These are phyloP conservation scores for Silene conica DNA, from an alignment of 148 eudicot genomes.

Conservation along the genomic window DNA sequence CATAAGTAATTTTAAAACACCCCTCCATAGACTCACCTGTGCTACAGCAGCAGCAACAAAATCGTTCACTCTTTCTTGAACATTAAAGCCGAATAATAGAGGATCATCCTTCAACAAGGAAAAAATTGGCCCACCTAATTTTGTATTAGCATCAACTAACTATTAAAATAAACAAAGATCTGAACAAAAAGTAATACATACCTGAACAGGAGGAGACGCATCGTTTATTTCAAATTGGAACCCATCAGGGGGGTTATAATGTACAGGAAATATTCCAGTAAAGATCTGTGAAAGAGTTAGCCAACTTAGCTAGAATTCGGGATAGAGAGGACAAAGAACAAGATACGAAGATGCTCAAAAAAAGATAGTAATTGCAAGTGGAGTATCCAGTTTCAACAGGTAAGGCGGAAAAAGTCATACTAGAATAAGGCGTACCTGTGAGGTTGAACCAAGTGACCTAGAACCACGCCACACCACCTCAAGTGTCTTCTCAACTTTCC, in stretches of 20 bases:
- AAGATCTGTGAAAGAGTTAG: slow-evolving; percentile 47
- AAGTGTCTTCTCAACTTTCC: slow-evolving; percentile 59
- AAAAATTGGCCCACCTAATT: neutral
- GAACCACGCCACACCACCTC: slow-evolving; percentile 77
- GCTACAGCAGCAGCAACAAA: slow-evolving; percentile 73
- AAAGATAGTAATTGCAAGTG: neutral
- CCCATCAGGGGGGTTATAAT: slow-evolving; percentile 72
- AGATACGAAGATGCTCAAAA: neutral
- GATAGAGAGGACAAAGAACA: neutral
- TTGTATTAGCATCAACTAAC: neutral
- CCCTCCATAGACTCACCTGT: slow-evolving; percentile 42
- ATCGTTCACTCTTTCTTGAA: slow-evolving; percentile 66
- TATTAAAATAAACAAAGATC: neutral
- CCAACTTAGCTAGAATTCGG: slow-evolving; percentile 8
- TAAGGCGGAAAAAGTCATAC: neutral
- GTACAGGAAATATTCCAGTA: slow-evolving; percentile 63
- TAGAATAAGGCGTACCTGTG: slow-evolving; percentile 43
- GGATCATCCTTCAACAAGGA: slow-evolving; percentile 53
- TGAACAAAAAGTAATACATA: slow-evolving; percentile 7
- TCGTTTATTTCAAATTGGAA: slow-evolving; percentile 72
- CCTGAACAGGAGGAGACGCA: slow-evolving; percentile 64
- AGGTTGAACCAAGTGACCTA: slow-evolving; percentile 60
- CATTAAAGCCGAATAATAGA: slow-evolving; percentile 64
- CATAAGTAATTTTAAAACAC: neutral
- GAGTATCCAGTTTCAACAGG: neutral